Evolutionary conservation across 345 rosid genomes (phyloP).

Genomic region (Eucalyptus virginea): DNA sequence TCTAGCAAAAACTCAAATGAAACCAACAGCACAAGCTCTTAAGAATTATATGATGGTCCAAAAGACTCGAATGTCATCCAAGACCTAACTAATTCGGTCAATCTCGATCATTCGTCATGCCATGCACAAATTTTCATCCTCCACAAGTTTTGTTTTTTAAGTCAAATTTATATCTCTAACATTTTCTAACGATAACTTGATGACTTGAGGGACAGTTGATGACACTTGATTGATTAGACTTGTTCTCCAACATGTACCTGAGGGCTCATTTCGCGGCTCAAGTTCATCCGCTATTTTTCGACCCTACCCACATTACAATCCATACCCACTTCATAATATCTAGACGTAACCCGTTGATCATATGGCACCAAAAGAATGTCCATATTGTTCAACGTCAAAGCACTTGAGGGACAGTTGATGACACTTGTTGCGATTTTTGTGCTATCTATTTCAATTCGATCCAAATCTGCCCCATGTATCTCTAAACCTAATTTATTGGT

Average conservation of each 20-base stretch:
- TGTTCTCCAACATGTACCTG: accelerated
- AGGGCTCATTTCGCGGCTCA: too few species aligned
- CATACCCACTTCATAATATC: background rate
- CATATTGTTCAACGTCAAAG: background rate
- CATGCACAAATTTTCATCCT: background rate
- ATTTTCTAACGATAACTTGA: too few species aligned
- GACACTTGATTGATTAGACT: too few species aligned
- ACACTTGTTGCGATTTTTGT: background rate
- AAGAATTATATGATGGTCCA: background rate
- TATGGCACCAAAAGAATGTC: background rate
- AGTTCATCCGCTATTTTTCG: too few species aligned
- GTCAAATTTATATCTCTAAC: background rate
- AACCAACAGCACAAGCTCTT: accelerated
- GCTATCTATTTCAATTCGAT: background rate
- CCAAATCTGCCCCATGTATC: background rate
- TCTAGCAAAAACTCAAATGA: background rate
- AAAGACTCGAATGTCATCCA: background rate
- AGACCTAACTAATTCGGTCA: background rate
- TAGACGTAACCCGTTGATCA: background rate
- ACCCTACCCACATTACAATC: too few species aligned
- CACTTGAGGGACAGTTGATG: background rate
- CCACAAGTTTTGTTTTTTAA: too few species aligned
- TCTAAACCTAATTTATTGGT: background rate
- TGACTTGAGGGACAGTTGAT: background rate
- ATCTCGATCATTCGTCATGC: background rate